phyloP scores from a whole-genome alignment of 768 basidiomycete genomes.

The Tylopilus sp. region DNA sequence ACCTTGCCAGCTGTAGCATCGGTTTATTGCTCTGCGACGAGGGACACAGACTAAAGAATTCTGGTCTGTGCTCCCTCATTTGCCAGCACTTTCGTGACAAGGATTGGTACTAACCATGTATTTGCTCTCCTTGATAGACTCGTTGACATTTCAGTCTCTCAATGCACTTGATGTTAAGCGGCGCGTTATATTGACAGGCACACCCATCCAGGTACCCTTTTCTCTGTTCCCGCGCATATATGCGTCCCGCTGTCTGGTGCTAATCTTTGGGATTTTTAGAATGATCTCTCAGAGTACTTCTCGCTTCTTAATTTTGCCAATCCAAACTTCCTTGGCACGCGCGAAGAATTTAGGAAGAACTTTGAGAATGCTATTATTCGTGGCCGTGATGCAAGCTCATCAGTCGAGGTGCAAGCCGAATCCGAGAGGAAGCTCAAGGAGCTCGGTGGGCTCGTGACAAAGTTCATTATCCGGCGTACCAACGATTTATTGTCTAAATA shows the following conservation, averaged over 20 bases:
- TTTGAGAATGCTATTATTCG: slow-evolving; percentile 90
- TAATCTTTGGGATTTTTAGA: slow-evolving; percentile 42
- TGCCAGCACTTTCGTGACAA: not conserved
- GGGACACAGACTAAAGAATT: slow-evolving; percentile 95
- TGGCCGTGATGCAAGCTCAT: slow-evolving; percentile 86
- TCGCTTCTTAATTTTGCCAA: slow-evolving; percentile 92
- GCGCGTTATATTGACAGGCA: slow-evolving; percentile 91
- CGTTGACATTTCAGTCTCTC: slow-evolving; percentile 81
- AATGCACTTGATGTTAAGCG: slow-evolving; percentile 81
- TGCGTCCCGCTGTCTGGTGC: not conserved
- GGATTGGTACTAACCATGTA: not conserved
- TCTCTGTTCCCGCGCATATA: slow-evolving; percentile 1
- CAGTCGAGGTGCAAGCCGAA: slow-evolving; percentile 69
- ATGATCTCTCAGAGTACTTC: slow-evolving; percentile 93
- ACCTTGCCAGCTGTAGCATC: slow-evolving; percentile 77
- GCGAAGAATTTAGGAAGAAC: slow-evolving; percentile 91
- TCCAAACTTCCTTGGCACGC: slow-evolving; percentile 83
- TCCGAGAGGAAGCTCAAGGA: slow-evolving; percentile 91
- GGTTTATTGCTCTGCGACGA: slow-evolving; percentile 96
- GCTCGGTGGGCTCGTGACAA: slow-evolving; percentile 79
- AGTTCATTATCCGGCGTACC: slow-evolving; percentile 92
- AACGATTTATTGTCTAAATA: slow-evolving; percentile 96
- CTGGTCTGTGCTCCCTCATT: slow-evolving; percentile 49
- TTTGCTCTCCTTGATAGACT: slow-evolving; percentile 48
- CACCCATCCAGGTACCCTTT: slow-evolving; percentile 73